These are phyloP conservation scores for Daldinia loculata DNA, from an alignment of 495 filamentous ascomycete species.

Conservation along the genomic window DNA sequence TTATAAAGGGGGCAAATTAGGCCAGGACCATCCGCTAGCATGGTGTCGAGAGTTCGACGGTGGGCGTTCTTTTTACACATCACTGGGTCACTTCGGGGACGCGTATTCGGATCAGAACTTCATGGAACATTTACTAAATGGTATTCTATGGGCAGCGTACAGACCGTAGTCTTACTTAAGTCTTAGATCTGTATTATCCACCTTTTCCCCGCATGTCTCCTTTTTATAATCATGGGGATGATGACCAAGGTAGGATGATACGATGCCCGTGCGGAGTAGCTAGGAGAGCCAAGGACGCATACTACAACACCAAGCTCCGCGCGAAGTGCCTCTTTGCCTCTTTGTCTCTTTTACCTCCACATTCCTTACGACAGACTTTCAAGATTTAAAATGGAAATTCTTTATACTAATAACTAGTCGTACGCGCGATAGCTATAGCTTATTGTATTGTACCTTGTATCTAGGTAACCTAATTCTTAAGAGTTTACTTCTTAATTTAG, in stretches of 20 bases:
- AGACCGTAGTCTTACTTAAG: neutral
- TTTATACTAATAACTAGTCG: neutral
- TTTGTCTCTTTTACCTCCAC: neutral
- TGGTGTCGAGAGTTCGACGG: too few species aligned
- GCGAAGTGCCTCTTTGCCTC: neutral
- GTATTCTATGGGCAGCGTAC: conserved; percentile 48
- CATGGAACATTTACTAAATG: conserved; percentile 39
- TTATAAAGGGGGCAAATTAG: conserved; percentile 16
- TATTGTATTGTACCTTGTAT: neutral
- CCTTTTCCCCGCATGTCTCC: conserved; percentile 22
- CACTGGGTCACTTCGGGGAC: conserved; percentile 53
- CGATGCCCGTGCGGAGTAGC: conserved; percentile 29
- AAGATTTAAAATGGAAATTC: conserved; percentile 9
- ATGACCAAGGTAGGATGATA: neutral
- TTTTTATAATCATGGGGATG: neutral
- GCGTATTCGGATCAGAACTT: conserved; percentile 50
- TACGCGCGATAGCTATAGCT: neutral
- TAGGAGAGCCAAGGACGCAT: conserved; percentile 3
- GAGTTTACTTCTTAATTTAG: neutral
- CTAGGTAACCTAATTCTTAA: neutral
- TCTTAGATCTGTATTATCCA: too few species aligned
- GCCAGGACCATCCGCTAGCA: too few species aligned
- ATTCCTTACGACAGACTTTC: conserved; percentile 4
- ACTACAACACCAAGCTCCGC: conserved; percentile 10
- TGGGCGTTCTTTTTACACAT: conserved; percentile 41